These are phyloP conservation scores for Metschnikowia similis DNA, from an alignment of 805 yeast genomes.

Conservation along the genomic window DNA sequence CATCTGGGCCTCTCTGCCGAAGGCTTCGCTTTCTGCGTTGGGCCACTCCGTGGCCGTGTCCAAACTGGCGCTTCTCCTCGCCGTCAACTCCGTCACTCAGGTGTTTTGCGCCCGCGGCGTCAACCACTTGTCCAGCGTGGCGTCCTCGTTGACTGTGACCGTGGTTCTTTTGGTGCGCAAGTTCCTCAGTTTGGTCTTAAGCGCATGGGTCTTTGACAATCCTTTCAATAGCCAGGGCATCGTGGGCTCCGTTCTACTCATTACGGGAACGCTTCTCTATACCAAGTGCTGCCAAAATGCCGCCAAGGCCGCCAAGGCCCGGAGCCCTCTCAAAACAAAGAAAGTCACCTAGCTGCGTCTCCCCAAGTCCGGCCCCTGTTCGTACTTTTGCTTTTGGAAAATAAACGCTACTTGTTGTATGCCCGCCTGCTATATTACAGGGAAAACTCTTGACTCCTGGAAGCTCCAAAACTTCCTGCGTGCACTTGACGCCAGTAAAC, in stretches of 20 bases:
- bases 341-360: too few relatives aligned
- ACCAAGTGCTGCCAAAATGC: not conserved
- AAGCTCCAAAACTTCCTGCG: too few relatives aligned
- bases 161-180: constrained; percentile 60
- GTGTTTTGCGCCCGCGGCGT: constrained; percentile 63
- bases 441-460: too few relatives aligned
- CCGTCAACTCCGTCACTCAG: constrained; percentile 20
- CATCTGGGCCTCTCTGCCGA: not conserved
- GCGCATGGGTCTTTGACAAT: constrained; percentile 51
- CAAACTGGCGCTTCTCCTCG: constrained; percentile 13
- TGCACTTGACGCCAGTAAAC: too few relatives aligned
- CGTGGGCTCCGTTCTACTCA: constrained; percentile 49
- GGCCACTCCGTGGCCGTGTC: constrained; percentile 9
- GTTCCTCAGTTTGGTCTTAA: constrained; percentile 54
- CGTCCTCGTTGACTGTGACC: constrained; percentile 61
- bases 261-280: constrained; percentile 53
- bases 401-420: too few relatives aligned
- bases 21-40: not conserved
- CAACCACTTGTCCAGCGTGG: constrained; percentile 51
- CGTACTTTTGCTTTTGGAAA: too few relatives aligned
- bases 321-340: too few relatives aligned
- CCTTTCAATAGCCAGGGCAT: constrained; percentile 32
- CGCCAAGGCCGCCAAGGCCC: not conserved
- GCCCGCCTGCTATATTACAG: too few relatives aligned
- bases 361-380: too few relatives aligned